Evolutionary conservation across 371 early-diverging fungal genomes (phyloP).

Genomic region (Mortierella sp.): DNA sequence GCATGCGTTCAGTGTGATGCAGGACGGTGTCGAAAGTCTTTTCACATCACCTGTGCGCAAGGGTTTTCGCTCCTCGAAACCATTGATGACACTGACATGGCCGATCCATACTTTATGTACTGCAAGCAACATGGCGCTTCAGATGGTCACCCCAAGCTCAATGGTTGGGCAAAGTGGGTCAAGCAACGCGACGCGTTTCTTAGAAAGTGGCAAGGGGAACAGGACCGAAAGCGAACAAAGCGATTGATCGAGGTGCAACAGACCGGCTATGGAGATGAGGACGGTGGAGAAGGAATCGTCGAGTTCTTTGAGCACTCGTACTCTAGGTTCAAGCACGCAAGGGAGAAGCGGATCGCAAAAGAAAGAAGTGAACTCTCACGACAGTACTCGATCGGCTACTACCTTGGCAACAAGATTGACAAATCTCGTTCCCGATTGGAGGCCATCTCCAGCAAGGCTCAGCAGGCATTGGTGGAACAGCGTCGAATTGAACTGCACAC

Average conservation of each 20-base stretch:
- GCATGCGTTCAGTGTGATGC: slow-evolving; percentile 62
- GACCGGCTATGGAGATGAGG: slow-evolving; percentile 14
- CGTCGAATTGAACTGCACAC: slow-evolving; percentile 40
- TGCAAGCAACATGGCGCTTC: slow-evolving; percentile 55
- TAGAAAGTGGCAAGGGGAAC: slow-evolving; percentile 34
- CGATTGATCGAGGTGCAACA: slow-evolving; percentile 28
- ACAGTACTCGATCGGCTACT: slow-evolving; percentile 50
- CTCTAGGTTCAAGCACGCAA: slow-evolving; percentile 39
- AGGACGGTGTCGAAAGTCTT: slow-evolving; percentile 58
- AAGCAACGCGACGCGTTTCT: slow-evolving; percentile 52
- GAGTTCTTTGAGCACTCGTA: slow-evolving; percentile 55
- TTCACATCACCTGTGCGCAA: slow-evolving; percentile 66
- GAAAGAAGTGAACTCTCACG: slow-evolving; percentile 50
- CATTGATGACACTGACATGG: slow-evolving; percentile 54
- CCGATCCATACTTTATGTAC: slow-evolving; percentile 59
- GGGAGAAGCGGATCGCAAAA: slow-evolving; percentile 49
- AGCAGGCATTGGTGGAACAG: slow-evolving; percentile 37
- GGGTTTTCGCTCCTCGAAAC: slow-evolving; percentile 54
- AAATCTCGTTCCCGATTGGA: slow-evolving; percentile 47
- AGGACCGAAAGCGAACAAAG: slow-evolving; percentile 32
- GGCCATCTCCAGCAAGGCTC: slow-evolving; percentile 38
- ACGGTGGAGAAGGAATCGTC: slow-evolving; percentile 33
- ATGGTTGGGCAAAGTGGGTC: slow-evolving; percentile 58
- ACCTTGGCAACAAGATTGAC: slow-evolving; percentile 41
- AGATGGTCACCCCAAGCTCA: slow-evolving; percentile 41